Evolutionary conservation across 441 rosid genomes (phyloP).

Genomic region (Populus hybrid): DNA sequence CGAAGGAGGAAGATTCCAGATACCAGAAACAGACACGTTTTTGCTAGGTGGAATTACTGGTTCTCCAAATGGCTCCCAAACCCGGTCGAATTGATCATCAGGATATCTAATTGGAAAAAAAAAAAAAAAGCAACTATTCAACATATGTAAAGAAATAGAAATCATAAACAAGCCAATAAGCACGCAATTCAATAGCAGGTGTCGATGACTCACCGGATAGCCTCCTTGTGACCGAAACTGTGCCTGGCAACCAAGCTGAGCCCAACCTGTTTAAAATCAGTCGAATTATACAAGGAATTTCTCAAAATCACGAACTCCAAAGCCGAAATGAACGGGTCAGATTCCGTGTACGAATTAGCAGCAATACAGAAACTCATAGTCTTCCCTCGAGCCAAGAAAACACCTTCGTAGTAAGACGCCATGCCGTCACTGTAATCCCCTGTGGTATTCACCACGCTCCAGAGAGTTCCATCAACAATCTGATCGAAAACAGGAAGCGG

Average conservation of each 20-base stretch:
- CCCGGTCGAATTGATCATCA: slow-evolving; percentile 73
- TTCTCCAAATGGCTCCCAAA: slow-evolving; percentile 65
- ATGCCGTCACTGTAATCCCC: slow-evolving; percentile 47
- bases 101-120: slow-evolving; percentile 53
- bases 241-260: slow-evolving; percentile 66
- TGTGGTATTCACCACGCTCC: slow-evolving; percentile 80
- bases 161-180: background rate
- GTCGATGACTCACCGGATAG: slow-evolving; percentile 44
- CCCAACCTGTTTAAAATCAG: slow-evolving; percentile 47
- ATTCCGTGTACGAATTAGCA: slow-evolving; percentile 56
- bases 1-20: slow-evolving; percentile 85
- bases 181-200: background rate
- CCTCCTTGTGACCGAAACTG: slow-evolving; percentile 65
- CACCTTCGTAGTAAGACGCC: slow-evolving; percentile 66
- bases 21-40: slow-evolving; percentile 55
- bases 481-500: slow-evolving; percentile 83
- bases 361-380: slow-evolving; percentile 69
- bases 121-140: background rate
- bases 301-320: slow-evolving; percentile 61
- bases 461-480: slow-evolving; percentile 79
- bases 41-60: slow-evolving; percentile 38
- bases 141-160: background rate
- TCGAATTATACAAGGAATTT: slow-evolving; percentile 64
- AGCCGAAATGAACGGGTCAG: slow-evolving; percentile 87
- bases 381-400: slow-evolving; percentile 67